phyloP scores from a whole-genome alignment of 1,284 basidiomycete species.

The Microbotryum scabiosae region DNA sequence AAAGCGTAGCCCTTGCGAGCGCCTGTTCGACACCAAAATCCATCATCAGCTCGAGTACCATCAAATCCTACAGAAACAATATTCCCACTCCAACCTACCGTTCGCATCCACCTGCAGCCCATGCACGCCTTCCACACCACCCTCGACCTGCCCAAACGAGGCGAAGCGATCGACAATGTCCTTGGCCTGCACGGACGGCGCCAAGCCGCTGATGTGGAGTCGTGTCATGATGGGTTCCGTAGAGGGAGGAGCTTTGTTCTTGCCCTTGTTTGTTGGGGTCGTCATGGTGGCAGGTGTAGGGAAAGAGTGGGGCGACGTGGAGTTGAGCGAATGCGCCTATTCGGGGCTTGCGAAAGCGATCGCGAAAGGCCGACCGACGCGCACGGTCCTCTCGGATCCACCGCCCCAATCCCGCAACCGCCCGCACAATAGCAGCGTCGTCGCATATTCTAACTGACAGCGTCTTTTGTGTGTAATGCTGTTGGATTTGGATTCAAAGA shows the following conservation, averaged over 20 bases:
- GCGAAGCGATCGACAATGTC: constrained; percentile 27
- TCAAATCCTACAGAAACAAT: background rate
- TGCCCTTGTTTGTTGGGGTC: background rate
- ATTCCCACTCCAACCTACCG: constrained; percentile 3
- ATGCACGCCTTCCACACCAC: constrained; percentile 10
- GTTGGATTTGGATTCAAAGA: too few relatives aligned
- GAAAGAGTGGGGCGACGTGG: background rate
- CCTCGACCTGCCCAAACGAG: constrained; percentile 18
- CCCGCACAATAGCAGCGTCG: too few relatives aligned
- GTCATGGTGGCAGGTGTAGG: background rate
- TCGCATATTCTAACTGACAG: too few relatives aligned
- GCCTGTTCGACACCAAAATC: background rate
- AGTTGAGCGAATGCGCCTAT: too few relatives aligned
- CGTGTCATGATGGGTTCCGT: constrained; percentile 11
- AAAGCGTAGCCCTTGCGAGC: constrained; percentile 22
- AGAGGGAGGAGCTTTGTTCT: background rate
- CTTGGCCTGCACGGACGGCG: constrained; percentile 12
- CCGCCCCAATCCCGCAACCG: too few relatives aligned
- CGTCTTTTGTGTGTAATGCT: too few relatives aligned
- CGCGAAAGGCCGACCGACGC: too few relatives aligned
- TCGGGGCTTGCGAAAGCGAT: too few relatives aligned
- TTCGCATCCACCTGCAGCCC: constrained; percentile 13
- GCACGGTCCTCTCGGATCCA: too few relatives aligned
- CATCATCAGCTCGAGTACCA: too few relatives aligned
- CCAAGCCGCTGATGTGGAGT: constrained; percentile 24